Conservation (phyloP, 108 stramenopile genomes). For the Licmophora abbreviata region DNA sequence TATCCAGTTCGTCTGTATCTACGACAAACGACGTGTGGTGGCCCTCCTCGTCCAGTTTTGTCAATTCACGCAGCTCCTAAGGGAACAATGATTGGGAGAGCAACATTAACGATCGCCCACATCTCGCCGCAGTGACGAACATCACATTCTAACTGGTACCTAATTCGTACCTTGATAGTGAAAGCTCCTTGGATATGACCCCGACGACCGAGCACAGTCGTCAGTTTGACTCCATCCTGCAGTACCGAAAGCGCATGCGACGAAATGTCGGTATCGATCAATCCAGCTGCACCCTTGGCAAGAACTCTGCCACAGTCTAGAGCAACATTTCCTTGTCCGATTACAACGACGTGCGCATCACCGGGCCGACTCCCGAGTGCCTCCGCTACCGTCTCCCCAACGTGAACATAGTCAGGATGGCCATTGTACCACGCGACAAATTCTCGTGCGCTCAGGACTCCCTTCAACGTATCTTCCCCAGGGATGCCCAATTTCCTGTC, state of each 20-base stretch:
- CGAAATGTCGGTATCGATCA: constrained; percentile 83
- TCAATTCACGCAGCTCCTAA: constrained; percentile 89
- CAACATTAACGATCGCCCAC: no score
- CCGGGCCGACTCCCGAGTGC: constrained; percentile 7
- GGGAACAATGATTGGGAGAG: not conserved
- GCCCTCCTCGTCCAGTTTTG: constrained; percentile 62
- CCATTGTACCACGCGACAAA: constrained; percentile 98
- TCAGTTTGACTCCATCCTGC: constrained; percentile 21
- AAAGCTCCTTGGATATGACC: constrained; percentile 97
- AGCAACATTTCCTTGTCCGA: constrained; percentile 98
- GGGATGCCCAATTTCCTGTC: constrained; percentile 45
- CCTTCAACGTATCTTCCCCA: constrained; percentile 39
- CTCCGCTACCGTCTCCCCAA: constrained; percentile 11
- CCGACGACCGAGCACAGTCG: constrained; percentile 88
- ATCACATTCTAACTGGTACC: no score
- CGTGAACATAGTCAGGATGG: constrained; percentile 34
- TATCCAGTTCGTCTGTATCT: constrained; percentile 66
- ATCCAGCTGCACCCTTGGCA: constrained; percentile 65
- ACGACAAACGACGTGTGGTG: constrained; percentile 48
- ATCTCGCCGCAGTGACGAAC: no score
- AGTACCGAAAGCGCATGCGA: constrained; percentile 66
- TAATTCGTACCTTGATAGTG: constrained; percentile 83
- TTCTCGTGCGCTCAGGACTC: constrained; percentile 82
- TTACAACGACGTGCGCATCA: constrained; percentile 57
- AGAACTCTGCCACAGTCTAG: constrained; percentile 92